These are phyloP conservation scores for Rhytidiadelphus loreus DNA, from an alignment of 225 moss, liverwort and hornwort species.

Conservation along the genomic window DNA sequence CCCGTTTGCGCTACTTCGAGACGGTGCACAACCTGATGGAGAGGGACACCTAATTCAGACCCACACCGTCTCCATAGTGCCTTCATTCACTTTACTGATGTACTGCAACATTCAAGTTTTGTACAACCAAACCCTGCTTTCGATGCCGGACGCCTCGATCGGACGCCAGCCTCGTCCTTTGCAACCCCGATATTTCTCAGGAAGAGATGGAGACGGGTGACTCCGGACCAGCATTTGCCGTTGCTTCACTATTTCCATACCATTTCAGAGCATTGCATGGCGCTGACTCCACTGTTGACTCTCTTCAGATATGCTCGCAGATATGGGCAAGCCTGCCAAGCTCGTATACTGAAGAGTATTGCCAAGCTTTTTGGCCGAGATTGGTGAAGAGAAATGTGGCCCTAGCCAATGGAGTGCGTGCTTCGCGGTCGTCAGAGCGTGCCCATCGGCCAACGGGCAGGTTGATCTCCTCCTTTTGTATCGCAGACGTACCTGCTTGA, in stretches of 20 bases:
- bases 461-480: neutral
- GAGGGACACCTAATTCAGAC: neutral
- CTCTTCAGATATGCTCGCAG: neutral
- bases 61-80: neutral
- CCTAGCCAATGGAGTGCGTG: neutral
- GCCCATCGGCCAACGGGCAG: neutral
- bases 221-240: neutral
- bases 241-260: neutral
- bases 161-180: neutral
- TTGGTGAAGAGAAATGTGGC: neutral
- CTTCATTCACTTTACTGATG: neutral
- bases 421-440: neutral
- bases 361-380: neutral
- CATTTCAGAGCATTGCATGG: neutral
- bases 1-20: neutral
- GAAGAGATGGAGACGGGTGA: neutral
- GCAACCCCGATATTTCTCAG: neutral
- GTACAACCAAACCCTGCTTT: neutral
- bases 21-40: neutral
- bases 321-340: neutral
- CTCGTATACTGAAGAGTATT: neutral
- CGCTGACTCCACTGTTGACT: neutral
- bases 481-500: neutral
- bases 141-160: neutral
- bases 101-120: neutral